phyloP scores from a whole-genome alignment of 2,329 filamentous ascomycete genomes.

The Colletotrichum tropicicola region DNA sequence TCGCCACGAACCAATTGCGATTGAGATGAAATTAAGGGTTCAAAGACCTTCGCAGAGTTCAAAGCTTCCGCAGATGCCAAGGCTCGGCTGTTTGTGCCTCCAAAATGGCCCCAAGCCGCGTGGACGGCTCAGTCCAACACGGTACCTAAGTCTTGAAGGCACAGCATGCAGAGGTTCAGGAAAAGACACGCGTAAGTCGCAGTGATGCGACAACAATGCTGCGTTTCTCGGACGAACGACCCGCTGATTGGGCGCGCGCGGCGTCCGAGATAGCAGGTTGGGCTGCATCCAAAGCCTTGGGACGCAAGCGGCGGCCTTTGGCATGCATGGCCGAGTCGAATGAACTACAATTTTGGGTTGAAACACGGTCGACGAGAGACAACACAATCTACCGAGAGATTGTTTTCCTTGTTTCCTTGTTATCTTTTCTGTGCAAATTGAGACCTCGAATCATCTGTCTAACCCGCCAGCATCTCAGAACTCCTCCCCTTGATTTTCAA shows the following conservation, averaged over 20 bases:
- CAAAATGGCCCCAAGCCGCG: too few species aligned
- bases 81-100: too few species aligned
- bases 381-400: too few species aligned
- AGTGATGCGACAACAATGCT: background rate
- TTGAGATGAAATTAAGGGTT: constrained; percentile 12
- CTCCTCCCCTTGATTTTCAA: too few species aligned
- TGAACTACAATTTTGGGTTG: too few species aligned
- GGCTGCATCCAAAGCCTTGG: background rate
- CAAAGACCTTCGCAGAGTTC: constrained; percentile 7
- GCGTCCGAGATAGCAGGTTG: background rate
- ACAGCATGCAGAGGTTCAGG: background rate
- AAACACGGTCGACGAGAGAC: too few species aligned
- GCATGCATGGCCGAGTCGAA: background rate
- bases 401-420: too few species aligned
- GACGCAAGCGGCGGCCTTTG: background rate
- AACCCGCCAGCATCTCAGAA: too few species aligned
- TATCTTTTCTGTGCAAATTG: too few species aligned
- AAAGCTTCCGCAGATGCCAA: constrained; percentile 11
- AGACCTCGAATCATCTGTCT: too few species aligned
- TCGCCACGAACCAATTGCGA: background rate
- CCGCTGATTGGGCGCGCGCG: background rate
- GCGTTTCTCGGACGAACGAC: background rate
- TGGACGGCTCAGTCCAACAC: too few species aligned
- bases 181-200: background rate
- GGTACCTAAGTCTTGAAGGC: too few species aligned